Percentiles rank a stretch among this genome's conserved stretches.
Evolutionary conservation across 495 filamentous ascomycete species (phyloP).

Genomic region (Bacidia gigantensis): DNA sequence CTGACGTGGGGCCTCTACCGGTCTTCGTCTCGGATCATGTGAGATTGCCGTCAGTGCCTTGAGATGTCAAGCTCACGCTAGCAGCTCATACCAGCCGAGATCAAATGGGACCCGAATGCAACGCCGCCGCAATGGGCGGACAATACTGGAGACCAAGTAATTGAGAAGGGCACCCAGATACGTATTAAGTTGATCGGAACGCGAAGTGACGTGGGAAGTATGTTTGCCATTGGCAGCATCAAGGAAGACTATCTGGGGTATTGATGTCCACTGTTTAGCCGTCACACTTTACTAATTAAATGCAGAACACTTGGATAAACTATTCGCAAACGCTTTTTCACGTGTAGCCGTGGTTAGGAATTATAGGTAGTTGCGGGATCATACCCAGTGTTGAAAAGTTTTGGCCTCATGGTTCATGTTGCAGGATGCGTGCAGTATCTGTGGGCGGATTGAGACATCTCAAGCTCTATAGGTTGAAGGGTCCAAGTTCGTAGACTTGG

Average conservation of each 20-base stretch:
- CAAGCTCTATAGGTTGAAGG: too few species aligned
- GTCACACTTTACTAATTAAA: not conserved
- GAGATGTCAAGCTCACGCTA: not conserved
- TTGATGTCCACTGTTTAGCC: constrained; percentile 10
- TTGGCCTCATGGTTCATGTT: too few species aligned
- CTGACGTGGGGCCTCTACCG: constrained; percentile 70
- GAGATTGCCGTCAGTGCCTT: constrained; percentile 25
- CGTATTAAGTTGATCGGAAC: constrained; percentile 88
- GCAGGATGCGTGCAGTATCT: too few species aligned
- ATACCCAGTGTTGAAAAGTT: too few species aligned
- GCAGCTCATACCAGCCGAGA: constrained; percentile 81
- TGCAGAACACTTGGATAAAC: constrained; percentile 16
- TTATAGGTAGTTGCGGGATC: too few species aligned
- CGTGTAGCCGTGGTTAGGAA: too few species aligned
- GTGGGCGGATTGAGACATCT: too few species aligned
- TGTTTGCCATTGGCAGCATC: constrained; percentile 94
- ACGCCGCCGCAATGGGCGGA: constrained; percentile 74
- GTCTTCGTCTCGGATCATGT: constrained; percentile 85
- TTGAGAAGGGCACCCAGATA: constrained; percentile 85
- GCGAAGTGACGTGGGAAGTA: constrained; percentile 76
- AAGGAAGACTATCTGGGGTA: constrained; percentile 63
- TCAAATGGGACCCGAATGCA: constrained; percentile 85
- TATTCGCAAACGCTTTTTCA: too few species aligned
- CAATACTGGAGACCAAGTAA: constrained; percentile 76
- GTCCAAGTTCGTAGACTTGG: too few species aligned